Conservation (phyloP, 768 basidiomycete species). For the Megacollybia marginata region DNA sequence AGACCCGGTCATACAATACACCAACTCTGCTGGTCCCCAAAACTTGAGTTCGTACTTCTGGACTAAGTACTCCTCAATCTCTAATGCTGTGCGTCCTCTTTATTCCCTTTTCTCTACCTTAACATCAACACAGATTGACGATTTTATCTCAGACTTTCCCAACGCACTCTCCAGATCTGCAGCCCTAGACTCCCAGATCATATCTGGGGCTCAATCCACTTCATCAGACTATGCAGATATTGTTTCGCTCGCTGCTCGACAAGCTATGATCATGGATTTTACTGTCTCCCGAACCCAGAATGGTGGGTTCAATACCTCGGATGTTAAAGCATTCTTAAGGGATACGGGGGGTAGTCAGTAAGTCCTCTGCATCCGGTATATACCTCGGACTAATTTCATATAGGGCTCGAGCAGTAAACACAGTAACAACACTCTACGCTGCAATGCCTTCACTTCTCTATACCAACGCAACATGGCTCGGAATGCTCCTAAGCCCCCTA, state of each 20-base stretch:
- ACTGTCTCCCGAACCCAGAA: slow-evolving; percentile 4
- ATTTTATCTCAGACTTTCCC: slow-evolving; percentile 2
- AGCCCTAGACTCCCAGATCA: slow-evolving; percentile 6
- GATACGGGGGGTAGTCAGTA: slow-evolving; percentile 8
- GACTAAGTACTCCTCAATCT: slow-evolving; percentile 3
- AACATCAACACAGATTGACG: not conserved
- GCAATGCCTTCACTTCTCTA: slow-evolving; percentile 8
- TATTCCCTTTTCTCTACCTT: not conserved
- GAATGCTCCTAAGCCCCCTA: slow-evolving; percentile 9
- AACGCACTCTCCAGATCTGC: slow-evolving; percentile 4
- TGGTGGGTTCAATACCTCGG: slow-evolving; percentile 5
- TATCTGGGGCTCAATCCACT: slow-evolving; percentile 2
- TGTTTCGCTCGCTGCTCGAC: slow-evolving; percentile 7
- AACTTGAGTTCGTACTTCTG: slow-evolving; percentile 8
- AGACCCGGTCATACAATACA: slow-evolving; percentile 4
- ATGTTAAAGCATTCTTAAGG: slow-evolving; percentile 10
- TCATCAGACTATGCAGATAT: slow-evolving; percentile 11
- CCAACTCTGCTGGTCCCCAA: slow-evolving; percentile 1
- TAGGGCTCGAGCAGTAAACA: slow-evolving; percentile 4
- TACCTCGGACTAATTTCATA: not conserved
- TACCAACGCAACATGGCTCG: slow-evolving; percentile 7
- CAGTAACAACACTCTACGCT: slow-evolving; percentile 11
- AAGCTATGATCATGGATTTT: slow-evolving; percentile 10
- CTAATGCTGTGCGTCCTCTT: slow-evolving; percentile 1
- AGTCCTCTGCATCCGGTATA: not conserved